A percentile compares a stretch with the other conserved stretches of the same genome.
Evolutionary conservation across 2,329 filamentous ascomycete species (phyloP).

Genomic region (Trichoderma lentiforme): DNA sequence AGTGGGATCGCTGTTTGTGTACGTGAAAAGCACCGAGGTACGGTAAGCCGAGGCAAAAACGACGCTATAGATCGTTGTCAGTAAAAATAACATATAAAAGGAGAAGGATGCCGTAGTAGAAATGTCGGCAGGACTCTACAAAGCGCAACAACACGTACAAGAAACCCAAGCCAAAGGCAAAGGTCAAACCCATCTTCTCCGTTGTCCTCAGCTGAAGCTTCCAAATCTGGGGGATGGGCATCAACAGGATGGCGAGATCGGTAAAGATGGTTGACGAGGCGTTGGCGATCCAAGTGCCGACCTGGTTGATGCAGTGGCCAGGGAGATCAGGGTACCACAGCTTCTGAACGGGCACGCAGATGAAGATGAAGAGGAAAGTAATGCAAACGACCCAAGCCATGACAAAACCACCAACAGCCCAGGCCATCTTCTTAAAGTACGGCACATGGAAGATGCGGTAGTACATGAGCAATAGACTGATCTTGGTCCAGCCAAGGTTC

Average conservation of each 20-base stretch:
- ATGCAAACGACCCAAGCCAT: conserved; percentile 47
- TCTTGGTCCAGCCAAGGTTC: conserved; percentile 48
- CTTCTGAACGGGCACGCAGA: conserved; percentile 49
- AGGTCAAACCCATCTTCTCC: conserved; percentile 43
- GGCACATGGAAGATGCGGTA: conserved; percentile 48
- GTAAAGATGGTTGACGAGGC: conserved; percentile 46
- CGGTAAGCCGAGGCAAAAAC: conserved; percentile 49
- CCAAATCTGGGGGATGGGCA: conserved; percentile 47
- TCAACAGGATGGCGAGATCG: conserved; percentile 43
- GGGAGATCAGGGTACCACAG: conserved; percentile 45
- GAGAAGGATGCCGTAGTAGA: background rate
- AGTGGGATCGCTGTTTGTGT: conserved; percentile 37
- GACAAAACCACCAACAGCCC: conserved; percentile 40
- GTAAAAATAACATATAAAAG: background rate
- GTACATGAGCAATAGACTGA: conserved; percentile 51
- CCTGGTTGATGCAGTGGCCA: conserved; percentile 47
- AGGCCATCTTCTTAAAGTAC: conserved; percentile 42
- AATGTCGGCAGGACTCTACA: background rate
- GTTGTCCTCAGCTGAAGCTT: conserved; percentile 38
- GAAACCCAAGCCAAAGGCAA: conserved; percentile 44
- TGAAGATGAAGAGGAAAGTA: conserved; percentile 50
- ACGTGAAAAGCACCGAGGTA: conserved; percentile 45
- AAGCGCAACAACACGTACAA: conserved; percentile 35
- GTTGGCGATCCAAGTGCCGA: conserved; percentile 50
- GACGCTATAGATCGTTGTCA: conserved; percentile 31